phyloP scores from a whole-genome alignment of 441 rosid species.

The Adansonia grandidieri region DNA sequence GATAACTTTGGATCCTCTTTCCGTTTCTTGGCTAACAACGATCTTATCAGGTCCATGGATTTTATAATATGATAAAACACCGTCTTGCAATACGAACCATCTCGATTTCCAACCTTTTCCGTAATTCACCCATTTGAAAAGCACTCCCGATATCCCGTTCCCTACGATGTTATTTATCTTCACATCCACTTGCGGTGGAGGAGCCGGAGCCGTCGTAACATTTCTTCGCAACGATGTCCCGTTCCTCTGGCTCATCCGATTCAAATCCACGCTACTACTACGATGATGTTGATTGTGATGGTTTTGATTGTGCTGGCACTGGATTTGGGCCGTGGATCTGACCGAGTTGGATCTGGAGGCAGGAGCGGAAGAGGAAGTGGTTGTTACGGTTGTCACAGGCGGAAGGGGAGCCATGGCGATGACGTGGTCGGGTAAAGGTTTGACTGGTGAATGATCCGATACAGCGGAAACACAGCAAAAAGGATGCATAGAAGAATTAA shows the following conservation, averaged over 20 bases:
- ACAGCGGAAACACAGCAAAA: conserved; percentile 72
- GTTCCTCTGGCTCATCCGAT: conserved; percentile 40
- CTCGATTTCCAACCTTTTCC: conserved; percentile 89
- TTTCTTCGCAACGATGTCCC: conserved; percentile 45
- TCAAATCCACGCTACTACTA: conserved; percentile 28
- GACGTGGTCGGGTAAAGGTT: conserved; percentile 32
- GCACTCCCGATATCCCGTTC: conserved; percentile 78
- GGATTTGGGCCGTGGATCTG: conserved; percentile 46
- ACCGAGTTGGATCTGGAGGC: conserved; percentile 52
- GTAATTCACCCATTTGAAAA: conserved; percentile 92
- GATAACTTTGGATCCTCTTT: conserved; percentile 70
- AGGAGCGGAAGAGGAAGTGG: conserved; percentile 21
- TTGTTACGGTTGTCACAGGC: conserved; percentile 21
- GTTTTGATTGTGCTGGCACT: conserved; percentile 31
- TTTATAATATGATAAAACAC: conserved; percentile 86
- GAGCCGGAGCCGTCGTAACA: not conserved
- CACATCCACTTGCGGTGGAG: conserved; percentile 60
- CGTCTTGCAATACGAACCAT: conserved; percentile 88
- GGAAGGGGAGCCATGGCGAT: conserved; percentile 34
- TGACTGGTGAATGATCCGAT: conserved; percentile 55
- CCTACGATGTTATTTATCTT: conserved; percentile 84
- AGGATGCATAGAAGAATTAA: conserved; percentile 57
- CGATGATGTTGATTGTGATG: conserved; percentile 39
- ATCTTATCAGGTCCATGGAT: conserved; percentile 90
- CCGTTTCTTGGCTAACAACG: conserved; percentile 68